A percentile compares a stretch with the other conserved stretches of the same genome.
These are phyloP conservation scores for Penicillium occitanis DNA, from an alignment of 2,329 filamentous ascomycete species.

Conservation along the genomic window DNA sequence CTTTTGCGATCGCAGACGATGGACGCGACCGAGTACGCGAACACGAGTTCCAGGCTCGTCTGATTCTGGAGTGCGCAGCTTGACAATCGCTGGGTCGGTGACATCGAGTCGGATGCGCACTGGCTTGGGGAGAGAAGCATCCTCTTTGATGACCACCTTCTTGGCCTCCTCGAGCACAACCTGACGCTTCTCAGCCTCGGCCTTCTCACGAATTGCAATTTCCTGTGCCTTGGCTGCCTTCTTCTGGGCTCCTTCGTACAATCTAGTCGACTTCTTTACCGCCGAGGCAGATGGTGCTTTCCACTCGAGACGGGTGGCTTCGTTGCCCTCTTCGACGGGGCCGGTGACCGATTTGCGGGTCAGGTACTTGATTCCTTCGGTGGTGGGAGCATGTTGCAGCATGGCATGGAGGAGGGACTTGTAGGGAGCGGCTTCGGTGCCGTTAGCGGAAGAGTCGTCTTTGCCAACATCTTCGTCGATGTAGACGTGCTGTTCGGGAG, in stretches of 20 bases:
- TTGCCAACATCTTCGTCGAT: slow-evolving; percentile 77
- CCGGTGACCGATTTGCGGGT: slow-evolving; percentile 67
- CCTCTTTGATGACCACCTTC: slow-evolving; percentile 70
- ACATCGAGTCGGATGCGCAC: slow-evolving; percentile 73
- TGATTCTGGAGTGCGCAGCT: slow-evolving; percentile 56
- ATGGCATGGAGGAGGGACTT: slow-evolving; percentile 78
- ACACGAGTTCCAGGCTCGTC: slow-evolving; percentile 69
- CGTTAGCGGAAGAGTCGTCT: slow-evolving; percentile 66
- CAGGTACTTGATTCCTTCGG: slow-evolving; percentile 62
- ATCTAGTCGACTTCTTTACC: slow-evolving; percentile 77
- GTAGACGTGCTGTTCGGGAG: slow-evolving; percentile 48
- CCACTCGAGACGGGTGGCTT: slow-evolving; percentile 66
- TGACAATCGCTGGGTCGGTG: slow-evolving; percentile 61
- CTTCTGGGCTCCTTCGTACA: slow-evolving; percentile 74
- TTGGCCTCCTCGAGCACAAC: slow-evolving; percentile 78
- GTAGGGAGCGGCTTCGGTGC: slow-evolving; percentile 72
- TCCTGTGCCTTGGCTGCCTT: slow-evolving; percentile 78
- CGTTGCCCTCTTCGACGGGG: slow-evolving; percentile 62
- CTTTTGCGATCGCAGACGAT: slow-evolving; percentile 78
- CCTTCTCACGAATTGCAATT: slow-evolving; percentile 67
- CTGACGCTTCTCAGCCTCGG: slow-evolving; percentile 69
- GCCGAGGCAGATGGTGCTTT: slow-evolving; percentile 81
- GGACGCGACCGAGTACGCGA: slow-evolving; percentile 77
- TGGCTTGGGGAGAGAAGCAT: slow-evolving; percentile 69
- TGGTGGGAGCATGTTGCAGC: slow-evolving; percentile 62